Evolutionary conservation across 2,329 filamentous ascomycete species (phyloP).

Genomic region (Fusarium tuaranense): DNA sequence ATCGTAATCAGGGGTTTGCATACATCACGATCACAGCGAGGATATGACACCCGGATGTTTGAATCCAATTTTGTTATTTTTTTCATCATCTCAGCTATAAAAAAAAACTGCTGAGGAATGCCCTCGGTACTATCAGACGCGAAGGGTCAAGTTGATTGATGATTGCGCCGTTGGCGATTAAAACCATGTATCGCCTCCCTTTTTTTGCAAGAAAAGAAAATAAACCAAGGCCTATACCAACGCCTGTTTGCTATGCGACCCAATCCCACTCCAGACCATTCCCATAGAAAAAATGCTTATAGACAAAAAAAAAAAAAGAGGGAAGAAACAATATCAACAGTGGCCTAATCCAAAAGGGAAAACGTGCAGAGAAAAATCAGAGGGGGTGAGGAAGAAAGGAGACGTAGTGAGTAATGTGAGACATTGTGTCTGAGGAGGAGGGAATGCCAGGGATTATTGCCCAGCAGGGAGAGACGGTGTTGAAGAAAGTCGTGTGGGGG

Average conservation of each 20-base stretch:
- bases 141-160: slow-evolving; percentile 20
- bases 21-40: slow-evolving; percentile 1
- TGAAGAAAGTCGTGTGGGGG: slow-evolving; percentile 24
- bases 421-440: slow-evolving; percentile 8
- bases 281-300: slow-evolving; percentile 41
- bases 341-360: slow-evolving; percentile 20
- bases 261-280: slow-evolving; percentile 38
- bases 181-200: slow-evolving; percentile 29
- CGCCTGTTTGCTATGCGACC: slow-evolving; percentile 43
- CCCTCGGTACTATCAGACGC: slow-evolving; percentile 16
- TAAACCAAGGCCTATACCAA: slow-evolving; percentile 35
- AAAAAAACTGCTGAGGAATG: slow-evolving; percentile 24
- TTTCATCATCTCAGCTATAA: slow-evolving; percentile 33
- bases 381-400: slow-evolving; percentile 19
- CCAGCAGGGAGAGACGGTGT: slow-evolving; percentile 20
- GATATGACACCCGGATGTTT: slow-evolving; percentile 7
- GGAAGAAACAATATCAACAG: slow-evolving; percentile 7
- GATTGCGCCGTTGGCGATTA: slow-evolving; percentile 21
- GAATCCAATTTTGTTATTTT: slow-evolving; percentile 41
- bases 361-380: slow-evolving; percentile 14
- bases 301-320: slow-evolving; percentile 30
- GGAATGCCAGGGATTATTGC: slow-evolving; percentile 9
- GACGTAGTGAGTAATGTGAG: slow-evolving; percentile 13
- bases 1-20: not conserved
- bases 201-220: slow-evolving; percentile 25